Base-by-base conservation (phyloP, 371 early-diverging fungal genomes). In the Mucor indicus region DNA sequence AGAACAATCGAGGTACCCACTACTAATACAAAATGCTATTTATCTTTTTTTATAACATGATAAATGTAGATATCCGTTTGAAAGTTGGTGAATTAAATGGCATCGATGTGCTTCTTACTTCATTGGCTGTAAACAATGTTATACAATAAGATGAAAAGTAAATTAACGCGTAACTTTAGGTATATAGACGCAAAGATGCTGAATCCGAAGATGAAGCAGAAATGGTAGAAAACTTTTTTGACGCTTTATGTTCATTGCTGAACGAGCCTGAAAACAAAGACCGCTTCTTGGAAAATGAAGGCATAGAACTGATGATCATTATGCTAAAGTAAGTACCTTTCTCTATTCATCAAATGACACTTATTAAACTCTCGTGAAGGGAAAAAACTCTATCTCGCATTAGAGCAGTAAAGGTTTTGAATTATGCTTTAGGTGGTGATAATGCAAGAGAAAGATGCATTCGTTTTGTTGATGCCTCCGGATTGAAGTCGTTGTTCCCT, bases 251-350 rank as follows among this genome's bases (percentile, higher is more conserved):
- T 50, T 83, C 81, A 44, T 67, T 73, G 12, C 48, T 87, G 21
- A 69, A 72, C 12, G 83, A 81, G 29, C 63, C 68, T 20, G 78
- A 80, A 53, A 80, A 70, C 41, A 94, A 93, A 70, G 50, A 49
- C 22, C 49, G 55, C 8, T 95, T 97, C 60, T 57, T 90, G 16
- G 83, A 87, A 20, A 80, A 69, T 1, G 96, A 97, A 58, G 98
- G 98, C 8, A 72, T 92, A 12, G 96, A 95, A 64, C 61, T 96
- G 42, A 88, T 97, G 91, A 68, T 91, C n/a, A 73, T 95, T 36
- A 81, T 94, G 81, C 63, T 91, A 36, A 88, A 85, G 87, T 84
- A 69, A 47, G 71, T 53, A 15, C n/a, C 31, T 19, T 25, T 37
- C 20, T 27, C 25, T 15, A 8, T 12, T 31, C 13, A 39, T 31